Base-by-base conservation (phyloP, 2,329 filamentous ascomycete species). In the Cladorrhinum sp. region DNA sequence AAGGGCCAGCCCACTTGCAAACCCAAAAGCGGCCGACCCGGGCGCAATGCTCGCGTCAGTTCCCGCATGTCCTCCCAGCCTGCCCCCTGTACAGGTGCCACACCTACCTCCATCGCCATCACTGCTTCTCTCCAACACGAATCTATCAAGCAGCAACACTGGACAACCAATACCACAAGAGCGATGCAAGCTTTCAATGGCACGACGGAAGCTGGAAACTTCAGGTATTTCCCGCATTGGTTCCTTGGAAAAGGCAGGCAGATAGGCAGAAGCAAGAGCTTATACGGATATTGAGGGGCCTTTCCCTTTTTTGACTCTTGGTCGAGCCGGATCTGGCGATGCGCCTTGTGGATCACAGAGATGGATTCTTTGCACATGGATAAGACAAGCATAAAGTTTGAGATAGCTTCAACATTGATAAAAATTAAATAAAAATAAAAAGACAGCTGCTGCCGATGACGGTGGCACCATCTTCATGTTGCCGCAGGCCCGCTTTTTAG, bases 21-120 rank as follows among this genome's bases (percentile, higher is more conserved):
- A 56, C 22, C 53, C 53, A 48, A 56, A 56, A 56, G 38, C 53
- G 53, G 53, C 38, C 53, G 38, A 49, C 53, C 53, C 53, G 41
- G 25, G 53, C 52, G 38, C 52, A 55, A 55, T 55, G 53, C 53
- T 45, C 53, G 53, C 53, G 53, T 56, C 53, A 56, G 53, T 56
- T 56, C 53, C 53, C 53, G 38, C 36, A 24, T 56, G 53, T 38
- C 53, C 53, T 49, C 22, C 53, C 53, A 49, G 53, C 53, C 24
- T 23, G 24, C 25, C 36, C 53, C 53, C 53, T 56, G 53, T 45
- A 18, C 41, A n/a, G 41, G 41, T 18, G 18, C 8, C 41, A 7
- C 41, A 45, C 18, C 8, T 3, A 45, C 8, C 41, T 9, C n/a
- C 41, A 36, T 36, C 32, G 16, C 3, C 32, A 36, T 3, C 41